Evolutionary conservation across 495 filamentous ascomycete species (phyloP).

Genomic region (Xylaria sp.): DNA sequence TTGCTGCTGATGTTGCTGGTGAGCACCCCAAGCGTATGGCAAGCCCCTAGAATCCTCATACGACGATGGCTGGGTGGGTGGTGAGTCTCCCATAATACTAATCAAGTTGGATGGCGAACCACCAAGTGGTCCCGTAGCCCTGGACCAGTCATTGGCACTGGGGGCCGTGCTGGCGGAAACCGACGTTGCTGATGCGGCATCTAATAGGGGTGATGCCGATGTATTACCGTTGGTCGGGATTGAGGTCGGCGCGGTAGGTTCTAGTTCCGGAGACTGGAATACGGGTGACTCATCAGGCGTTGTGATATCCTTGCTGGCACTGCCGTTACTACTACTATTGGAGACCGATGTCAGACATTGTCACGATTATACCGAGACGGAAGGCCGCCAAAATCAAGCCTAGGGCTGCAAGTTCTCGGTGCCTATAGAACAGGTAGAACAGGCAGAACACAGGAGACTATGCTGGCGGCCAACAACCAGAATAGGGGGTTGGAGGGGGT

Average conservation of each 20-base stretch:
- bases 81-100: slow-evolving; percentile 60
- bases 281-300: slow-evolving; percentile 50
- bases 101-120: slow-evolving; percentile 64
- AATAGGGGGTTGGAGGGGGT: not conserved
- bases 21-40: slow-evolving; percentile 50
- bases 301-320: slow-evolving; percentile 42
- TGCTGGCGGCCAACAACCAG: not conserved
- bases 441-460: not conserved
- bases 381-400: not conserved
- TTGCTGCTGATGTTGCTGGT: slow-evolving; percentile 18
- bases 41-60: slow-evolving; percentile 57
- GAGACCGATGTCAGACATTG: slow-evolving; percentile 34
- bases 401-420: not conserved
- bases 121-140: slow-evolving; percentile 53
- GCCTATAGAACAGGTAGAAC: slow-evolving; percentile 7
- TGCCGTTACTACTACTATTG: slow-evolving; percentile 39
- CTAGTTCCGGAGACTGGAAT: slow-evolving; percentile 50
- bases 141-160: slow-evolving; percentile 61
- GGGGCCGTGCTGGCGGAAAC: slow-evolving; percentile 55
- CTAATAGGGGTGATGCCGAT: slow-evolving; percentile 49
- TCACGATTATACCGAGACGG: not conserved
- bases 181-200: slow-evolving; percentile 53
- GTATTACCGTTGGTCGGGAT: slow-evolving; percentile 47
- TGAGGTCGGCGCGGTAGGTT: slow-evolving; percentile 44
- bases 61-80: slow-evolving; percentile 60